Percentiles rank a stretch among this genome's conserved stretches.
phyloP scores from a whole-genome alignment of 2,329 filamentous ascomycete genomes.

The Pseudogymnoascus sp. region DNA sequence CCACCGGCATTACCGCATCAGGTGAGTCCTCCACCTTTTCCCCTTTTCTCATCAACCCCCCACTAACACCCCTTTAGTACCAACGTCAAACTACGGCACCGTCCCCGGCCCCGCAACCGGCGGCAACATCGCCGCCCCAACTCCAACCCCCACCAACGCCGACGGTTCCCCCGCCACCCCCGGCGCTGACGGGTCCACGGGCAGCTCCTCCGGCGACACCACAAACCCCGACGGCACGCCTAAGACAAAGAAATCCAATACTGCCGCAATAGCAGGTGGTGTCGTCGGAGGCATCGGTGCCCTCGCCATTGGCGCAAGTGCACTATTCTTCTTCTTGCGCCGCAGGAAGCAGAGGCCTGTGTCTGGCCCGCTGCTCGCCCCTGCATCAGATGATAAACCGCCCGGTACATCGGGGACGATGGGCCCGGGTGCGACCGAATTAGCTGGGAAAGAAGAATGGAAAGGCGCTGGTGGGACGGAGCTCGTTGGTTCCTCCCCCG shows the following conservation, averaged over 20 bases:
- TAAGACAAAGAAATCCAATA: not conserved
- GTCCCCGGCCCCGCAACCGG: not conserved
- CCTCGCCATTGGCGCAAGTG: not conserved
- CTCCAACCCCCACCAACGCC: not conserved
- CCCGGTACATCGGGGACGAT: not conserved
- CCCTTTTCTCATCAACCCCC: not conserved
- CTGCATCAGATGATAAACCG: not conserved
- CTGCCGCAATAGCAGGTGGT: not conserved
- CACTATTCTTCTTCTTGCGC: not conserved
- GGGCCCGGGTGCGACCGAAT: not conserved
- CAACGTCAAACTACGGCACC: not conserved
- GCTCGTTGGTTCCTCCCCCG: not conserved
- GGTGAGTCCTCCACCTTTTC: constrained; percentile 18
- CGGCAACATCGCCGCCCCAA: not conserved
- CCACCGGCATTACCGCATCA: constrained; percentile 37
- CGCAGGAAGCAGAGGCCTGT: not conserved
- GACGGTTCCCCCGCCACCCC: not conserved
- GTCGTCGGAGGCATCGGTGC: not conserved
- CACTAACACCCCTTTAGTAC: not conserved
- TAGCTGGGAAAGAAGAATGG: not conserved
- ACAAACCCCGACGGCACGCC: not conserved
- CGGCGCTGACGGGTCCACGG: not conserved
- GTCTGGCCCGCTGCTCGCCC: not conserved
- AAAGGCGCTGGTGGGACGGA: not conserved
- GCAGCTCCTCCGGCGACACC: not conserved